A percentile compares a stretch with the other conserved stretches of the same genome.
phyloP scores from a whole-genome alignment of 1,284 basidiomycete species.

The Cutaneotrichosporon cutaneum region DNA sequence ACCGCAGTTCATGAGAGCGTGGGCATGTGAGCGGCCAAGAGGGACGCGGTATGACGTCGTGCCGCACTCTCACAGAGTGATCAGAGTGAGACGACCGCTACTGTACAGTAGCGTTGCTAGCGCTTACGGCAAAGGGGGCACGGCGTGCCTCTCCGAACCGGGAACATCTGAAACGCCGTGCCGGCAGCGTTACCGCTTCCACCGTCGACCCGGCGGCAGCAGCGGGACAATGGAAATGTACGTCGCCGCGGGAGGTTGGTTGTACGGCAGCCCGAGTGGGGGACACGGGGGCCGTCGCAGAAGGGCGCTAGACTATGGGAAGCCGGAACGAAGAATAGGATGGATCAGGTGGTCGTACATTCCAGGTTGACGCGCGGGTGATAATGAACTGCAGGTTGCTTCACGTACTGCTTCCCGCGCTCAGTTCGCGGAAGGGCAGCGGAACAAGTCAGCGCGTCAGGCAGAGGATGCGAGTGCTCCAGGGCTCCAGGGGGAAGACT shows the following conservation, averaged over 20 bases:
- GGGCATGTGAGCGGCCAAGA: too few relatives aligned
- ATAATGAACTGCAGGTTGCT: too few relatives aligned
- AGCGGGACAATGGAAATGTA: background rate
- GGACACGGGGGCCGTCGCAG: background rate
- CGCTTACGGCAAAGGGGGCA: background rate
- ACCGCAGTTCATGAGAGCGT: too few relatives aligned
- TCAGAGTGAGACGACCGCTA: too few relatives aligned
- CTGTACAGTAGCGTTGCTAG: too few relatives aligned
- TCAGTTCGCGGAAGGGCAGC: too few relatives aligned
- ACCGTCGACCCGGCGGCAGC: too few relatives aligned
- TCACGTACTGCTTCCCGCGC: too few relatives aligned
- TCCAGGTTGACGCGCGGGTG: background rate
- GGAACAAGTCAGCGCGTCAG: too few relatives aligned
- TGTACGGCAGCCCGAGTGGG: background rate
- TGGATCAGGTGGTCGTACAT: background rate
- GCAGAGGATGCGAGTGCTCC: too few relatives aligned
- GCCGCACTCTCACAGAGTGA: too few relatives aligned
- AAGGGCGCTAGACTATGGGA: background rate
- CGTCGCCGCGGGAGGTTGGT: background rate
- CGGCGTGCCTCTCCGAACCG: background rate
- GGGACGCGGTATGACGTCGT: too few relatives aligned
- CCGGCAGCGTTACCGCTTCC: conserved; percentile 8
- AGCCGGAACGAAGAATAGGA: background rate
- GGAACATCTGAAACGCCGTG: background rate
- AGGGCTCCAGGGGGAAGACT: background rate